Evolutionary conservation across 345 rosid genomes (phyloP).

Genomic region (Boechera stricta): DNA sequence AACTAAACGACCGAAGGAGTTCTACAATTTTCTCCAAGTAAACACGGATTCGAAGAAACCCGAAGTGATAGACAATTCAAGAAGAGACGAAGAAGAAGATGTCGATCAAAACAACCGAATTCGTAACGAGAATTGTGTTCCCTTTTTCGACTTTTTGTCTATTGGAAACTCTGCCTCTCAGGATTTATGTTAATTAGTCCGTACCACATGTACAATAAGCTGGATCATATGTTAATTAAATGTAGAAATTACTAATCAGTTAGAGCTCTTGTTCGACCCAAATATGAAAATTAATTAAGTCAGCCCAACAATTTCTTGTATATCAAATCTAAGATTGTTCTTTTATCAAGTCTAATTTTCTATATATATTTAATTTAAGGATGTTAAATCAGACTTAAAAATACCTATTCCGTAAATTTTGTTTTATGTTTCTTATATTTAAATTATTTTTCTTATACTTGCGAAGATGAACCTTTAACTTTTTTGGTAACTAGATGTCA

Average conservation of each 20-base stretch:
- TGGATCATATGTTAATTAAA: constrained; percentile 29
- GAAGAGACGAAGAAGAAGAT: constrained; percentile 35
- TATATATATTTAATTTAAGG: not conserved
- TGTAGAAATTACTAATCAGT: constrained; percentile 18
- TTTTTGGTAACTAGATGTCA: constrained; percentile 17
- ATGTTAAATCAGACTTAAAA: not conserved
- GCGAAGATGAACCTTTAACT: constrained; percentile 24
- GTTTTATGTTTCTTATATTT: not conserved
- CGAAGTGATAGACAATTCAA: constrained; percentile 55
- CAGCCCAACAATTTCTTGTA: constrained; percentile 18
- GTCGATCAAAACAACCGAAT: constrained; percentile 27
- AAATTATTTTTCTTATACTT: not conserved
- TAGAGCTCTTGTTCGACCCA: constrained; percentile 36
- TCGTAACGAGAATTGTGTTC: constrained; percentile 36
- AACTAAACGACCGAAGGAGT: constrained; percentile 50
- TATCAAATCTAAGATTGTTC: constrained; percentile 12
- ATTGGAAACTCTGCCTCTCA: constrained; percentile 49
- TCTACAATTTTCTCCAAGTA: constrained; percentile 75
- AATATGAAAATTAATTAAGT: constrained; percentile 30
- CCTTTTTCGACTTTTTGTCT: constrained; percentile 67
- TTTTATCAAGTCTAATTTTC: not conserved
- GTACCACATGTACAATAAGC: constrained; percentile 20
- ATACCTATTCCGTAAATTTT: not conserved
- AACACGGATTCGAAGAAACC: constrained; percentile 64
- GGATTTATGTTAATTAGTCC: constrained; percentile 31